Percentiles rank a stretch among this genome's conserved stretches.
Evolutionary conservation across 495 filamentous ascomycete genomes (phyloP).

Genomic region (Hypoxylon perforatum): DNA sequence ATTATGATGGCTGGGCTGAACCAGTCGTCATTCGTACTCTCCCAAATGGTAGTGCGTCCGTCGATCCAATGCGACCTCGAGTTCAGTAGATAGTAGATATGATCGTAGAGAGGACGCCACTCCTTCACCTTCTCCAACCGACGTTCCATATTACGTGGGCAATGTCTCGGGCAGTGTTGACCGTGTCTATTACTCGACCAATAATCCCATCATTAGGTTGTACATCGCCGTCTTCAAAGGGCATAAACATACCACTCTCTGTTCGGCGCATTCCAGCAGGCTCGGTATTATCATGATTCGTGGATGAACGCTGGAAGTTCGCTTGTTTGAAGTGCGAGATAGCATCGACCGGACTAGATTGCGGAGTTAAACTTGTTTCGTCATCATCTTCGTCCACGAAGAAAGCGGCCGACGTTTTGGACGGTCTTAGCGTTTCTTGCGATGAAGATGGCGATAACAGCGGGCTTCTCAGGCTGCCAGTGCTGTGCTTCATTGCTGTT

Average conservation of each 20-base stretch:
- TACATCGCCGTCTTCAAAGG: constrained; percentile 77
- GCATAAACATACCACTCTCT: constrained; percentile 86
- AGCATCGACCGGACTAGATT: constrained; percentile 37
- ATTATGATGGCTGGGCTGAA: not conserved
- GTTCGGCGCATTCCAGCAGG: constrained; percentile 73
- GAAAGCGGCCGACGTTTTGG: constrained; percentile 75
- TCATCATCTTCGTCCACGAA: constrained; percentile 64
- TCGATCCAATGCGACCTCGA: not conserved
- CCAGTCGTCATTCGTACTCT: not conserved
- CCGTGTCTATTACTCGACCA: constrained; percentile 87
- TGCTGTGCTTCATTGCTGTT: constrained; percentile 66
- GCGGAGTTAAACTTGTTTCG: constrained; percentile 66
- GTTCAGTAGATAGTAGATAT: constrained; percentile 1
- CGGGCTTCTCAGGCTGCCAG: constrained; percentile 61
- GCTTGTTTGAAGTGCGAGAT: constrained; percentile 27
- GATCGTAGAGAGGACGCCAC: not conserved
- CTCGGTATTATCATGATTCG: constrained; percentile 51
- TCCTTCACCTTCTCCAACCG: constrained; percentile 80
- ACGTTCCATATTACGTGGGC: constrained; percentile 98
- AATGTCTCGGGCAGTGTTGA: constrained; percentile 96
- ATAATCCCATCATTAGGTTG: constrained; percentile 70
- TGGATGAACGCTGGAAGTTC: constrained; percentile 51
- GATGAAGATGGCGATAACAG: constrained; percentile 72
- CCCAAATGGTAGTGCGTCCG: not conserved
- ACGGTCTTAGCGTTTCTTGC: constrained; percentile 79